Evolutionary conservation across 257 asterid species (phyloP), one percentile per base, ranked within the genome.

Genomic region (Penstemon newberryi): DNA sequence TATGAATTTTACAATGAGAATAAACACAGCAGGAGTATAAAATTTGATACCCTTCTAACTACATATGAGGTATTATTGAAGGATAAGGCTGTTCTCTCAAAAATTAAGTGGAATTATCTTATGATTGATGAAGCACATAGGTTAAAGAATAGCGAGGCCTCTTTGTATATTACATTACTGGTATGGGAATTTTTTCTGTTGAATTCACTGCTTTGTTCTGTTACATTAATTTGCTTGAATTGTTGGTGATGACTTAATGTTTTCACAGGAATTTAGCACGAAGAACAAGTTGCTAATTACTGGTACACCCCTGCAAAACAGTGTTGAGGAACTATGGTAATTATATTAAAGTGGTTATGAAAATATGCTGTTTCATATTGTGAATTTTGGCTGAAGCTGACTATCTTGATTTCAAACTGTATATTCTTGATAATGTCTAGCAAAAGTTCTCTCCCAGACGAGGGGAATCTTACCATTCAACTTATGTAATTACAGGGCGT

Each of bases 51-150:
- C 43, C 91, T 94, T 69, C 78, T 94, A 80, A 94, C 98, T 60
- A 94, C 99, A 10, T 94, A 94, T 77, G 99, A 94, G 83, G 99
- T 91, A 8, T 54, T 94, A 69, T 69, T 94, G 83, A 94, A 94
- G 86, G 98, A 94, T 81, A 94, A 87, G 71, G 86, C 79, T 50
- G 98, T 86, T 45, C 96, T 94, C 63, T 94, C 96, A 12, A 91
- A 91, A 84, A 91, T 94, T 76, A 91, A 83, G 84, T 94, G 99
- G 99, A 94, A 77, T 75, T 94, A 94, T 78, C 92, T 91, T 68
- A 94, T 94, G 99, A 96, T 94, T 78, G 99, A 94, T 82, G 99
- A 94, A 84, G 99, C 99, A 4, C 99, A 94, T 76, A 81, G 98
- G 88, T 76, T 94, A 67, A 94, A 94, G 85, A 94, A 94, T 74